Percentiles rank a stretch among this genome's conserved stretches.
Evolutionary conservation across 164 flowering plant species (phyloP).

Genomic region (Vitis rotundifolia): DNA sequence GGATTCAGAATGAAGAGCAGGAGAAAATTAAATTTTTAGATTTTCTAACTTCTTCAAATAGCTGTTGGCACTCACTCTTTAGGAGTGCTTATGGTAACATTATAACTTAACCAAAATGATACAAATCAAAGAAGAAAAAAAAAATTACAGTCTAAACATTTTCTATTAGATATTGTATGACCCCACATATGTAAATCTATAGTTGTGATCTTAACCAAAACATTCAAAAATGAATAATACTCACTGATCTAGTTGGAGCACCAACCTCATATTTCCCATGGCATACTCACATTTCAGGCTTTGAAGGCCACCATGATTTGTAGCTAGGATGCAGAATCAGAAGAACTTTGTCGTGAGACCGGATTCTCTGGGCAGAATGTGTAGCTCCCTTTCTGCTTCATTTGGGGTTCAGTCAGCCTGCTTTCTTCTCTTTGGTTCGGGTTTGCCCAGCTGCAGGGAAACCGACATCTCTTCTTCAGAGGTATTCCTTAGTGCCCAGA

Average conservation of each 20-base stretch:
- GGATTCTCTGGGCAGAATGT: slow-evolving; percentile 1
- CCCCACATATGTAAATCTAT: slow-evolving; percentile 7
- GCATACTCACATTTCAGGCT: background rate
- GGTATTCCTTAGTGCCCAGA: slow-evolving; percentile 54
- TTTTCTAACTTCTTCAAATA: background rate
- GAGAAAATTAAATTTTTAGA: too few species aligned
- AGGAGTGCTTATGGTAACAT: slow-evolving; percentile 19
- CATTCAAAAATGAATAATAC: background rate
- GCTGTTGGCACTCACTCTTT: slow-evolving; percentile 11
- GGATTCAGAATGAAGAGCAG: too few species aligned
- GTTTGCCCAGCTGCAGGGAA: slow-evolving; percentile 80
- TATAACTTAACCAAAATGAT: slow-evolving; percentile 10
- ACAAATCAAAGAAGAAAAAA: slow-evolving; percentile 1
- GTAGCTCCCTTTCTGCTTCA: slow-evolving; percentile 9
- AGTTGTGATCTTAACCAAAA: slow-evolving; percentile 1
- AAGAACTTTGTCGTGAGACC: background rate
- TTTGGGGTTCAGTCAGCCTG: slow-evolving; percentile 28
- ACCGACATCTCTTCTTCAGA: slow-evolving; percentile 61
- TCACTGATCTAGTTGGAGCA: slow-evolving; percentile 1
- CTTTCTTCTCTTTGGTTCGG: slow-evolving; percentile 61
- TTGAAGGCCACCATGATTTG: background rate
- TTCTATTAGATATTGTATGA: slow-evolving; percentile 17
- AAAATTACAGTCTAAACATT: slow-evolving; percentile 11
- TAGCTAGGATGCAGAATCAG: slow-evolving; percentile 1
- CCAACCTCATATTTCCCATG: background rate